Evolutionary conservation across 2,329 filamentous ascomycete genomes (phyloP).

Genomic region (Pyrenophora teres): DNA sequence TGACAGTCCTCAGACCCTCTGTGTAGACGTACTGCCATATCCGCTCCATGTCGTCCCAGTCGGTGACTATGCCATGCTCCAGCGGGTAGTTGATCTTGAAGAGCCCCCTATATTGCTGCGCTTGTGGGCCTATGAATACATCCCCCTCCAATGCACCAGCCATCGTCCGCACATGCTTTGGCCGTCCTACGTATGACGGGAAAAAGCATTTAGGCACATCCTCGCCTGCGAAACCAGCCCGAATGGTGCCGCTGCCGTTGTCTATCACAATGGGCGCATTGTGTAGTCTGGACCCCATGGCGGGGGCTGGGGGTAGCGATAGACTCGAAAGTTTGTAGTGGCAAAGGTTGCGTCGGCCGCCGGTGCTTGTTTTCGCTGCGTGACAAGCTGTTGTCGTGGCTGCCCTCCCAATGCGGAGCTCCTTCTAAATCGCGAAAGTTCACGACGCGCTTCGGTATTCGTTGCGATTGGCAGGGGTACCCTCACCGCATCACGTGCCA

Average conservation of each 20-base stretch:
- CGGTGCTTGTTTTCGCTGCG: background rate
- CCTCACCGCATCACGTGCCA: constrained; percentile 34
- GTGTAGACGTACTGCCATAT: constrained; percentile 99
- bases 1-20: constrained; percentile 93
- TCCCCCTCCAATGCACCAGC: constrained; percentile 97
- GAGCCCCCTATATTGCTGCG: constrained; percentile 86
- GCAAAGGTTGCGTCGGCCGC: background rate
- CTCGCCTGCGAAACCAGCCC: constrained; percentile 94
- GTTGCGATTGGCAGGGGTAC: constrained; percentile 25
- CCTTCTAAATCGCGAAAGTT: constrained; percentile 36
- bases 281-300: constrained; percentile 75
- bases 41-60: constrained; percentile 99
- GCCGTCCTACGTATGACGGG: constrained; percentile 93
- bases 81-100: constrained; percentile 95
- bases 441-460: constrained; percentile 36
- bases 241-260: constrained; percentile 97
- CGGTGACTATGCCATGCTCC: constrained; percentile 97
- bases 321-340: background rate
- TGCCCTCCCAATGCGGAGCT: constrained; percentile 31
- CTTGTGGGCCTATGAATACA: constrained; percentile 92
- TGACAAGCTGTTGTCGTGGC: constrained; percentile 18
- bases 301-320: constrained; percentile 15
- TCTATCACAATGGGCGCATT: constrained; percentile 98
- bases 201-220: constrained; percentile 97
- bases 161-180: constrained; percentile 91